Base-by-base conservation (phyloP, 441 rosid species). In the Corymbia calophylla region DNA sequence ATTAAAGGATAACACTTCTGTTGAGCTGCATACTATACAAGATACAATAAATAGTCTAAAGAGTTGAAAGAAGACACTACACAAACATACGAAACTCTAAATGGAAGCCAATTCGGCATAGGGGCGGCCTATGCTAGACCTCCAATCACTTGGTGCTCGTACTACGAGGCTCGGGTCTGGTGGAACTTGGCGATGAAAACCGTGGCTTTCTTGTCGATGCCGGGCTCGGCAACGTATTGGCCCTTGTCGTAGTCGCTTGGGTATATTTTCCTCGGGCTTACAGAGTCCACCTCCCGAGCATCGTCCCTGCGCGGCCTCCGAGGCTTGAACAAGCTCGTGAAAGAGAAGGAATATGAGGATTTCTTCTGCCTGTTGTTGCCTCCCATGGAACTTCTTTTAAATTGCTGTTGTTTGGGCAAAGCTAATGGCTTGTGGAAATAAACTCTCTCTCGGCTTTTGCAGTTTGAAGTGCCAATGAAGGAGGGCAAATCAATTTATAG, bases 291-390 rank as follows among this genome's bases (percentile, higher is more conserved):
- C 58, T 86, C 87, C 9, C 62, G 2, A 16, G 60, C 87, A 13
- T 48, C 21, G 55, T 86, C 87, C 35, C 12, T 8, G 35, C 14
- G 88, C 39, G 89, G 88, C 94, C 92, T 91, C 89, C 93, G 88
- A 9, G 90, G 68, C 88, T 92, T 94, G 93, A 94, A 93, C 32
- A 95, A 84, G 89, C 89, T 88, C 73, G 93, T 91, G 31, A 93
- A 47, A 29, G 94, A 93, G 89, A 92, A 93, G 8, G 89, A 87
- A 32, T 82, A 39, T 51, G 89, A 92, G 54, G 88, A 89, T 90
- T 91, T 93, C 92, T 86, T 94, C 56, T 92, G 95, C 90, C 39
- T 93, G 91, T 47, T 23, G 88, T 91, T 91, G 81, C 95, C 93
- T 44, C 91, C 96, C 97, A 94, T 94, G 21, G 80, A 39, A 68